Base-by-base conservation (phyloP, 371 early-diverging fungal species). In the Nematocida parisii region DNA sequence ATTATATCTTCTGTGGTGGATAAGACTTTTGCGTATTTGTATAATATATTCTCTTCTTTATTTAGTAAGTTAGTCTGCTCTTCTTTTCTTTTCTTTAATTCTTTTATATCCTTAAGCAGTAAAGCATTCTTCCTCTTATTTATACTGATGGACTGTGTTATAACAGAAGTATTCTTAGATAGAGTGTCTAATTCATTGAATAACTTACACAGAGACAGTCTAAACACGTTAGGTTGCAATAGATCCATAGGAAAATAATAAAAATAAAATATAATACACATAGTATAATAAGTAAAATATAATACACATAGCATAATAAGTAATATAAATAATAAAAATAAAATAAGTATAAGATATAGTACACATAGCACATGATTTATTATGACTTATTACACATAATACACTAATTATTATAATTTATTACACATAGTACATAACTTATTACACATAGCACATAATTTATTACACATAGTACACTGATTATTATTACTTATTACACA, bases 41-140 rank as follows among this genome's bases (percentile, higher is more conserved):
- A 77, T 45, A 77, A 55, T 40, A 55, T 67, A 42, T 77, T 77
- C 50, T 77, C 80, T 71, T 77, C 80, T 68, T 52, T 77, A 71
- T 68, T 77, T 33, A 77, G 6, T 5, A 61, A 18, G 3, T 50
- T 58, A 0, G 54, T 24, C 24, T 77, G 80, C 4, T 77, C 80
- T n/a, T 77, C 80, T 70, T 46, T 77, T 57, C 80, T 77, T 68
- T 57, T 77, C 24, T 47, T 67, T 45, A 77, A 71, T 33, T 77
- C 80, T 13, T 52, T 22, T 1, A 77, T 71, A 42, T 71, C 80
- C 40, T 77, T 77, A 33, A 60, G 5, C 2, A 77, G 22, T 18
- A 70, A 18, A 39, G 18, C 47, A 24, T 77, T 77, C 68, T 77
- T 77, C 6, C 80, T 42, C 40, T 60, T 57, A 57, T 27, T 70